Evolutionary conservation across 495 filamentous ascomycete genomes (phyloP).

Genomic region (Penicillium paradoxum): DNA sequence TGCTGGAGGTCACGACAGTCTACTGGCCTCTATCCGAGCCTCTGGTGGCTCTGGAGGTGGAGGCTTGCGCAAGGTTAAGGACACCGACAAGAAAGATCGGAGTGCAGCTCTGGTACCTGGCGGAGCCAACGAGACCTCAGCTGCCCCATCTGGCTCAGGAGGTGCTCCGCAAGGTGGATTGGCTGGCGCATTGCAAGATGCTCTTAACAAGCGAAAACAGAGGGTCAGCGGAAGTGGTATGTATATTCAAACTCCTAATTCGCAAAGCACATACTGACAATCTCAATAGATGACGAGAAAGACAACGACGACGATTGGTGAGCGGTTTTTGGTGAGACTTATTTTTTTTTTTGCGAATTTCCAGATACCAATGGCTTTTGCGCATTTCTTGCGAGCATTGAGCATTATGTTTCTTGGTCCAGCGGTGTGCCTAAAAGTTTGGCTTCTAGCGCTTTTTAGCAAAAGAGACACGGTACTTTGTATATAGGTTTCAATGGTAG

Average conservation of each 20-base stretch:
- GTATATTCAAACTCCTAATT: slow-evolving; percentile 27
- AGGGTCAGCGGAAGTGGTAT: slow-evolving; percentile 89
- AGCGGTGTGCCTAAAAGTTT: slow-evolving; percentile 20
- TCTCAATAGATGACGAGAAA: slow-evolving; percentile 66
- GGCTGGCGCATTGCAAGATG: slow-evolving; percentile 75
- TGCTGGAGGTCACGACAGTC: slow-evolving; percentile 52
- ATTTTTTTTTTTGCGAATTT: slow-evolving; percentile 14
- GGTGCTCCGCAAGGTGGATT: slow-evolving; percentile 60
- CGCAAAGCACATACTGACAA: slow-evolving; percentile 16
- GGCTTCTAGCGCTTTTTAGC: slow-evolving; percentile 10
- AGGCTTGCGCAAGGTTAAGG: slow-evolving; percentile 75
- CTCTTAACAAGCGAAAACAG: slow-evolving; percentile 73
- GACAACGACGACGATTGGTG: slow-evolving; percentile 75
- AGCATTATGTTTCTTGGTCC: slow-evolving; percentile 16
- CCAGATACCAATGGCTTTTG: slow-evolving; percentile 18
- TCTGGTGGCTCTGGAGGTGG: slow-evolving; percentile 65
- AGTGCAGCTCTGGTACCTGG: slow-evolving; percentile 67
- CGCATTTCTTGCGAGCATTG: slow-evolving; percentile 19
- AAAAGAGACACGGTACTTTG: slow-evolving; percentile 11
- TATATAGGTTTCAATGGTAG: slow-evolving; percentile 19
- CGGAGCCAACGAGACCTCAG: slow-evolving; percentile 47
- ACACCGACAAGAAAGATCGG: slow-evolving; percentile 71
- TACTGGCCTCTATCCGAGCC: slow-evolving; percentile 78
- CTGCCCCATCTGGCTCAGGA: slow-evolving; percentile 43
- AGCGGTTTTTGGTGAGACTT: slow-evolving; percentile 8